phyloP scores from a whole-genome alignment of 2,329 filamentous ascomycete genomes.

The Hypoxylon sp. region DNA sequence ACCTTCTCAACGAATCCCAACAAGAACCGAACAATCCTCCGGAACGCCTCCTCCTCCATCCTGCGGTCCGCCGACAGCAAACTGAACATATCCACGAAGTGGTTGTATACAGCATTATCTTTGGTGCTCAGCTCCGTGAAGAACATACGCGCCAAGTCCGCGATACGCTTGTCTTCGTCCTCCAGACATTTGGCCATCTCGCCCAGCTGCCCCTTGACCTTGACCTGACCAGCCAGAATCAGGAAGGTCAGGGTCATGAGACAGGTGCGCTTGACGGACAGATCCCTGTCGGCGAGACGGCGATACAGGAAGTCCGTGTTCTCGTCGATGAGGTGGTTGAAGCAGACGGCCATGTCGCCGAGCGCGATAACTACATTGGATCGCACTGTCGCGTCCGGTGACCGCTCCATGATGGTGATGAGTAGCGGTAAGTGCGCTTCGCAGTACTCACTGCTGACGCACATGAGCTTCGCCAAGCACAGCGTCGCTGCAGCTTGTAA shows the following conservation, averaged over 20 bases:
- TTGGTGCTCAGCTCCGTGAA: constrained; percentile 98
- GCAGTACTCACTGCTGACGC: constrained; percentile 96
- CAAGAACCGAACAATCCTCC: constrained; percentile 90
- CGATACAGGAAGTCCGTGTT: constrained; percentile 99
- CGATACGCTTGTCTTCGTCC: constrained; percentile 93
- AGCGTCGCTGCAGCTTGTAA: constrained; percentile 94
- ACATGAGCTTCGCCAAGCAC: constrained; percentile 98
- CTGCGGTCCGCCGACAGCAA: constrained; percentile 83
- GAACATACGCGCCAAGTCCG: constrained; percentile 96
- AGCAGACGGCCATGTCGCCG: constrained; percentile 99
- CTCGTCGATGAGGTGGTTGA: constrained; percentile 99
- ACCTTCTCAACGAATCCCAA: constrained; percentile 98
- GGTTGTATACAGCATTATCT: constrained; percentile 99
- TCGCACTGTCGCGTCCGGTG: constrained; percentile 89
- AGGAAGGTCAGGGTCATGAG: constrained; percentile 98
- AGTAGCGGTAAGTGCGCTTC: constrained; percentile 92
- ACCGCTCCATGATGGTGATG: constrained; percentile 98
- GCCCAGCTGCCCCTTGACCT: constrained; percentile 97
- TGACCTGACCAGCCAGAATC: constrained; percentile 96
- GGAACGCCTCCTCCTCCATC: constrained; percentile 88
- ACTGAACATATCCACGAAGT: constrained; percentile 99
- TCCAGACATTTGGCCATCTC: constrained; percentile 99
- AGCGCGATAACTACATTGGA: constrained; percentile 97
- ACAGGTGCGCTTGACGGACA: constrained; percentile 95
- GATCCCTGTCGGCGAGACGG: constrained; percentile 88